Base-by-base conservation (phyloP, 1,284 basidiomycete genomes). In the Heterobasidion parviporum region DNA sequence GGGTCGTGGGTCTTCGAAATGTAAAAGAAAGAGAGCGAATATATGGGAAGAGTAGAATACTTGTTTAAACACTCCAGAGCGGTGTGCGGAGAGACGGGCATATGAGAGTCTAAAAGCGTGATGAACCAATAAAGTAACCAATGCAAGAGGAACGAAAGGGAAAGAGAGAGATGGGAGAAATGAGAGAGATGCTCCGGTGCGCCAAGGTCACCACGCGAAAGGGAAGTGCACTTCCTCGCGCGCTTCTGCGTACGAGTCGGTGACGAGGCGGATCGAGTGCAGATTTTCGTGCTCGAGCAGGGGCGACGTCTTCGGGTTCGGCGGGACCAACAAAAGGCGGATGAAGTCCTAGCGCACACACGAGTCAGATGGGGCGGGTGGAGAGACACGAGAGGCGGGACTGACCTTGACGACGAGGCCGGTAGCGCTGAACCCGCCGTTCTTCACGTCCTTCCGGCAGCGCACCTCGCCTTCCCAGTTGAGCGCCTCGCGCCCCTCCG, bases 291-390 rank as follows among this genome's bases (percentile, higher is more conserved):
- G 61, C 14, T 68, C 66, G 18, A 67, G 51, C 34, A 77, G 60
- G 43, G 69, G 69, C 33, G 72, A 74, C 8, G 65, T 61, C 38
- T 68, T 65, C 8, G 65, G 64, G 58, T 68, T 68, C 50, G 72
- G 64, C 38, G 76, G 76, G 14, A 51, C 50, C 36, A 66, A 56
- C 3, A 54, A 68, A 15, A 83, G 63, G 6, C 76, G 70, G 48
- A 86, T 70, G 57, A 79, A 82, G 62, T 85, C 83, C 82, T 85
- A 2, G 2, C 20, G 60, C 32, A 38, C 14, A 26, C 35, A 14
- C 15, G 34, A n/a, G 12, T 14, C 6, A 38, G 32, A 20, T 14
- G 8, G 7, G 35, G 16, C 18, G 1, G 7, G n/a, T 14, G 12
- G 46, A 4, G 6, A 26, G 26, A 26, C 26, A 6, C 26, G 26